Evolutionary conservation across 306 rosid species (phyloP).

Genomic region (Glycine tomentella): DNA sequence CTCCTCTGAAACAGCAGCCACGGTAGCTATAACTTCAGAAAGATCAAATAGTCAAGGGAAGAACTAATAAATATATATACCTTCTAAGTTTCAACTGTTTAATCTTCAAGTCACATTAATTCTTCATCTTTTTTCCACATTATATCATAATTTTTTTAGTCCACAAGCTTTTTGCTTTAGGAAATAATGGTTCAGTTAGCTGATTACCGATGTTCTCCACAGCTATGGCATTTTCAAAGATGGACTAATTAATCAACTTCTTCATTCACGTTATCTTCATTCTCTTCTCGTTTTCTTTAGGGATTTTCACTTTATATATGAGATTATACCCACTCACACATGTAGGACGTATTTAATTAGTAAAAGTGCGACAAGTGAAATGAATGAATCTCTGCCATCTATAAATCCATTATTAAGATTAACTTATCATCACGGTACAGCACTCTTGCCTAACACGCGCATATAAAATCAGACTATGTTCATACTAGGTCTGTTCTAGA

Average conservation of each 20-base stretch:
- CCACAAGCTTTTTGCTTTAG: constrained; percentile 51
- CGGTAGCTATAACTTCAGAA: constrained; percentile 70
- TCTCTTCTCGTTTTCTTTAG: constrained; percentile 26
- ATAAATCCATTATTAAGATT: background rate
- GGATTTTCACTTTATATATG: background rate
- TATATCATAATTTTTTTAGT: constrained; percentile 43
- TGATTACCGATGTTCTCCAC: constrained; percentile 40
- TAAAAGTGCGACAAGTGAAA: background rate
- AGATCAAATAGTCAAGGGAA: constrained; percentile 65
- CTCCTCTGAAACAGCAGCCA: constrained; percentile 70
- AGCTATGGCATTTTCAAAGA: constrained; percentile 31
- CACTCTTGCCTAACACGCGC: background rate
- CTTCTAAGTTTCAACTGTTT: constrained; percentile 60
- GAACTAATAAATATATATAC: constrained; percentile 42
- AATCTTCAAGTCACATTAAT: constrained; percentile 47
- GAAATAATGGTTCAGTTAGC: constrained; percentile 42
- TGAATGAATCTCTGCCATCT: background rate
- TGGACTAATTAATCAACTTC: constrained; percentile 38
- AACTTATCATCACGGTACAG: background rate
- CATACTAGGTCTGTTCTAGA: too few species aligned
- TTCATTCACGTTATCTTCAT: constrained; percentile 7
- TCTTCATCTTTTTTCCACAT: constrained; percentile 36
- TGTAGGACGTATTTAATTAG: background rate
- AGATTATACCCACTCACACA: background rate
- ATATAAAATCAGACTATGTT: background rate